These are phyloP conservation scores for Lecanicillium sp. DNA, from an alignment of 2,329 filamentous ascomycete genomes.

Conservation along the genomic window DNA sequence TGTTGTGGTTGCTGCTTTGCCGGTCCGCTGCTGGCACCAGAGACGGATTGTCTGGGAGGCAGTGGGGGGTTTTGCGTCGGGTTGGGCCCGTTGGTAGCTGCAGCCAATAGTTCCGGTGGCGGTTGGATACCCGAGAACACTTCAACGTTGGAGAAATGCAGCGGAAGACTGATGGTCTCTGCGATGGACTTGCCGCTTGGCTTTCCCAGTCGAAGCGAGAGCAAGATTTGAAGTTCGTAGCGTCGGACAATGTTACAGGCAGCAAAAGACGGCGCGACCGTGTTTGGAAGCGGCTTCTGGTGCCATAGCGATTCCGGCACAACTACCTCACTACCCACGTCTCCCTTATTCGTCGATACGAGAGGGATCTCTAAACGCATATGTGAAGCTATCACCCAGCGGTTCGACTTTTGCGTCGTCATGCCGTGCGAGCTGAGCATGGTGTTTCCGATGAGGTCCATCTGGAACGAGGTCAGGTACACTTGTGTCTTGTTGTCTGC, in stretches of 20 bases:
- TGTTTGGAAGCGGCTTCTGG: conserved; percentile 66
- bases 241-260: conserved; percentile 79
- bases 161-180: conserved; percentile 71
- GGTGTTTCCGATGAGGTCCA: conserved; percentile 75
- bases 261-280: conserved; percentile 76
- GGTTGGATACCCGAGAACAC: conserved; percentile 86
- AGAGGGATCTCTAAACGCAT: conserved; percentile 66
- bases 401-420: conserved; percentile 58
- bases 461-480: conserved; percentile 70
- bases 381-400: conserved; percentile 68
- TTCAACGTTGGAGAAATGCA: conserved; percentile 65
- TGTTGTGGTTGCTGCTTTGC: conserved; percentile 12
- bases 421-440: conserved; percentile 72
- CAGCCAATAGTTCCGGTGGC: conserved; percentile 65
- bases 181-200: conserved; percentile 30
- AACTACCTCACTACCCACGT: conserved; percentile 59
- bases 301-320: conserved; percentile 69
- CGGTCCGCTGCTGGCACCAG: conserved; percentile 1
- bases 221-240: conserved; percentile 75
- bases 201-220: conserved; percentile 68
- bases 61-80: conserved; percentile 24
- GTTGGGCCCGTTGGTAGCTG: conserved; percentile 34
- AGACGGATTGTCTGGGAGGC: conserved; percentile 11
- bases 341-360: conserved; percentile 43
- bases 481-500: conserved; percentile 61